Evolutionary conservation across 768 basidiomycete genomes (phyloP), one percentile per base, ranked within the genome.

Genomic region (Nevesoporus exiguus): DNA sequence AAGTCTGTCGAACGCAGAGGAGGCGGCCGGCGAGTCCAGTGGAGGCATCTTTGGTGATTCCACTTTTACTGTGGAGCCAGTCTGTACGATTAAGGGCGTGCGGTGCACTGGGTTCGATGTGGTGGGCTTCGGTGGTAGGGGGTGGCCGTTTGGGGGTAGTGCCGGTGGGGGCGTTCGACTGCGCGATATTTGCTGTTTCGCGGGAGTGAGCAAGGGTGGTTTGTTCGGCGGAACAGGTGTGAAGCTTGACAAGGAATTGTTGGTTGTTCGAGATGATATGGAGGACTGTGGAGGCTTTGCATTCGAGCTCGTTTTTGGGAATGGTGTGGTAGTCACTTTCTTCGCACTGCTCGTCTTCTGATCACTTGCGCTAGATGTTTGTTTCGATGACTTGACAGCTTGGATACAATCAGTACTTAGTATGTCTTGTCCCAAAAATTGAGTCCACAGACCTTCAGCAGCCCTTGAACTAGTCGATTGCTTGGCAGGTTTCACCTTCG

Each of bases 1-100:
- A 7, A 72, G 58, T 54, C 66, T 72, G 34, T 70, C 69, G 27
- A 42, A 11, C 3, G 46, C 51, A 3, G 58, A 59, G 13, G 24
- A 19, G 9, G 29, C 5, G 29, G 31, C 49, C 14, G 60, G 47
- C 11, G 59, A 57, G 22, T 51, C 59, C 34, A 60, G 4, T 17
- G 61, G 36, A 15, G 13, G 19, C 6, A 57, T 42, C 42, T 55
- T 55, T 6, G 52, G 56, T 33, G 68, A 60, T 42, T 64, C 70
- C 11, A 21, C 42, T 40, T 64, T 66, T 9, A 60, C 47, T 7
- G 9, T 22, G 13, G 58, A 29, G 14, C 52, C 22, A 19, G 60
- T 60, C 40, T 62, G 66, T 15, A 59, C 2, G 11, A 51, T 56
- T 37, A 51, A 24, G 9, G 60, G 47, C 31, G 48, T 7, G 7